Conservation (phyloP, 352 stramenopile species). For the Globisporangium mamillatum region DNA sequence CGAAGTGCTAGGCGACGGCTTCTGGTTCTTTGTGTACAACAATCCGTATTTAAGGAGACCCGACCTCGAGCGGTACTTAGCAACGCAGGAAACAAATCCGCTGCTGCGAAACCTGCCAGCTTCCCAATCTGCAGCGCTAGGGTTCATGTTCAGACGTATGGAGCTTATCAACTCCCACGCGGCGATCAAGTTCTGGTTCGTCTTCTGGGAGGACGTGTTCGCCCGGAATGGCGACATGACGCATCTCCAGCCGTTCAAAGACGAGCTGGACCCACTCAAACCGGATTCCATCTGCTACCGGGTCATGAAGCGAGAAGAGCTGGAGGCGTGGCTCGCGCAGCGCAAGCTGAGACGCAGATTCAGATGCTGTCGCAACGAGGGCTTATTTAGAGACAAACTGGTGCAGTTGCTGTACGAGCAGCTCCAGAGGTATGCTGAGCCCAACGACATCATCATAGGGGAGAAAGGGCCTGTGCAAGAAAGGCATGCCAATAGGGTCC, state of each 20-base stretch:
- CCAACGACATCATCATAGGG: too few species aligned
- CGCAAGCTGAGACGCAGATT: slow-evolving; percentile 3
- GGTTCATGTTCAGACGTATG: slow-evolving; percentile 36
- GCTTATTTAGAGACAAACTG: slow-evolving; percentile 12
- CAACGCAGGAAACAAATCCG: slow-evolving; percentile 23
- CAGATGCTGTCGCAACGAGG: background rate
- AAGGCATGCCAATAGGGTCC: too few species aligned
- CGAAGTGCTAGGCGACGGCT: slow-evolving; percentile 31
- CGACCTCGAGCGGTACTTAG: slow-evolving; percentile 29
- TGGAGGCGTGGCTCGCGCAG: slow-evolving; percentile 10
- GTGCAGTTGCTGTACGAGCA: slow-evolving; percentile 9
- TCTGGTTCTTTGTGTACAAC: slow-evolving; percentile 55
- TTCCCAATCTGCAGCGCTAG: slow-evolving; percentile 22
- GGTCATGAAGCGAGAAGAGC: slow-evolving; percentile 11
- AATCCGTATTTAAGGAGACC: slow-evolving; percentile 24
- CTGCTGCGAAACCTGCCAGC: slow-evolving; percentile 19
- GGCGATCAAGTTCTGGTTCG: slow-evolving; percentile 36
- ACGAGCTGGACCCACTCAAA: slow-evolving; percentile 12
- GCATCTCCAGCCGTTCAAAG: slow-evolving; percentile 1
- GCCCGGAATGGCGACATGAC: slow-evolving; percentile 16
- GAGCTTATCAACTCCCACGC: slow-evolving; percentile 32
- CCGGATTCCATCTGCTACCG: slow-evolving; percentile 11
- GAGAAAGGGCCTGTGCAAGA: too few species aligned
- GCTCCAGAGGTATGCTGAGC: background rate
- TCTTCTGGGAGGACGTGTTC: slow-evolving; percentile 20